A percentile compares a stretch with the other conserved stretches of the same genome.
Evolutionary conservation across 2,329 filamentous ascomycete genomes (phyloP).

Genomic region (Phoma sp.): DNA sequence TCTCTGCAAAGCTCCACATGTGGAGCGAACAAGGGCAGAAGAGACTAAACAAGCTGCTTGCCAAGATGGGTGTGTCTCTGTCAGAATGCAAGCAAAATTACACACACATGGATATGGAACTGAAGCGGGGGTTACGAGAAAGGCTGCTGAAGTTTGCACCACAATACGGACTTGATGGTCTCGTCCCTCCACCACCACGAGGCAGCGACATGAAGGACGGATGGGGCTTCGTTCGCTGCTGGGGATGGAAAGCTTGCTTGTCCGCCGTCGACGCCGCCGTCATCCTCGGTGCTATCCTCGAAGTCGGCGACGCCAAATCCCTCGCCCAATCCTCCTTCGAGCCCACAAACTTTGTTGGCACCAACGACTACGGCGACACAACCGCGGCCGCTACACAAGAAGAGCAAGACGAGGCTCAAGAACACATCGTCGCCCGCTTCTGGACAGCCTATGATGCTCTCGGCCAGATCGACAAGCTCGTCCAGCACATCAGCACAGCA

Average conservation of each 20-base stretch:
- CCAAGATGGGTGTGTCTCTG: conserved; percentile 96
- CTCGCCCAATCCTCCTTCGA: conserved; percentile 42
- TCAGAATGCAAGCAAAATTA: conserved; percentile 95
- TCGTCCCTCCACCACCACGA: conserved; percentile 73
- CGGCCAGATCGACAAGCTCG: conserved; percentile 68
- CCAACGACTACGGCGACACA: conserved; percentile 34
- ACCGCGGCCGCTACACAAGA: conserved; percentile 25
- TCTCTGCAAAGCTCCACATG: conserved; percentile 88
- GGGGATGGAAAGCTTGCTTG: conserved; percentile 95
- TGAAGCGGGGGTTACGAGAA: conserved; percentile 84
- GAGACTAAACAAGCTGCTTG: conserved; percentile 88
- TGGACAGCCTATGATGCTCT: conserved; percentile 66
- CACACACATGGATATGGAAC: conserved; percentile 97
- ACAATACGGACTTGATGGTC: conserved; percentile 89
- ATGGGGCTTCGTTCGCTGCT: conserved; percentile 96
- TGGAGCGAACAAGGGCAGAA: conserved; percentile 92
- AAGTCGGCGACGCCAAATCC: conserved; percentile 73
- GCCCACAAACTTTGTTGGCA: conserved; percentile 35
- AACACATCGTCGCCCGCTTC: conserved; percentile 59
- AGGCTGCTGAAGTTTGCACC: conserved; percentile 91
- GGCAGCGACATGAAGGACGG: conserved; percentile 80
- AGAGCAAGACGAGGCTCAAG: conserved; percentile 46
- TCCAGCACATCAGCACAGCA: conserved; percentile 77
- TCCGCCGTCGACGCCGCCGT: conserved; percentile 95
- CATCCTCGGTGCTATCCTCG: conserved; percentile 86